Base-by-base conservation (phyloP, 108 stramenopile genomes). In the Pseudonitzschia delicatissima region DNA sequence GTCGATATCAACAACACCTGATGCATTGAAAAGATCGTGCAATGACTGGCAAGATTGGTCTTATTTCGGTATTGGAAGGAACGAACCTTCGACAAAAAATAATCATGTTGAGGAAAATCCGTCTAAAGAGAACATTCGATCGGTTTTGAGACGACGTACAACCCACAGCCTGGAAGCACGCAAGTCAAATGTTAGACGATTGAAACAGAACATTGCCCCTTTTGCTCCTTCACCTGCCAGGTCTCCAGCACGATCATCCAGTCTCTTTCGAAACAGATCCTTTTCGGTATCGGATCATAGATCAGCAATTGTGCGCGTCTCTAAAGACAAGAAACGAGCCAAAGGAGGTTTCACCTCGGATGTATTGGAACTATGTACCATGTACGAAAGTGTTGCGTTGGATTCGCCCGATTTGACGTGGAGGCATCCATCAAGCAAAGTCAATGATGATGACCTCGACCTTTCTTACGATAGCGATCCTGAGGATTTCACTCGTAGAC, bases 391-490 rank as follows among this genome's bases (percentile, higher is more conserved):
- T 11, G 42, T 23, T 12, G 45, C 35, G 1, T 47, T 50, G 17
- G 35, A 47, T 26, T 64, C 52, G 6, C 35, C 23, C 3, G 50
- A 40, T 45, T 50, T 59, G n/a, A 11, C 66, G 5, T 27, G 29
- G 31, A 55, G 31, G 27, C 12, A 55, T 34, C 23, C 21, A 0
- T 26, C 44, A 37, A 36, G 42, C 0, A 50, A 20, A 7, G 45
- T 29, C 29, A 45, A 39, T 25, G 21, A 11, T 9, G 40, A 21
- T 12, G 69, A 77, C 28, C 70, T 73, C 13, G 62, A 62, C 27
- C 32, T 60, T 26, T 77, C 61, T 57, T 82, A 82, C 44, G 81
- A 82, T 34, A 74, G 73, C 25, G 81, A 82, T 45, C 81, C 81
- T 17, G 81, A 82, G 60, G 76, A 77, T n/a, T 73, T 74, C 64